Conservation (phyloP, 2,329 filamentous ascomycete genomes). For the Neofusicoccum parvum region DNA sequence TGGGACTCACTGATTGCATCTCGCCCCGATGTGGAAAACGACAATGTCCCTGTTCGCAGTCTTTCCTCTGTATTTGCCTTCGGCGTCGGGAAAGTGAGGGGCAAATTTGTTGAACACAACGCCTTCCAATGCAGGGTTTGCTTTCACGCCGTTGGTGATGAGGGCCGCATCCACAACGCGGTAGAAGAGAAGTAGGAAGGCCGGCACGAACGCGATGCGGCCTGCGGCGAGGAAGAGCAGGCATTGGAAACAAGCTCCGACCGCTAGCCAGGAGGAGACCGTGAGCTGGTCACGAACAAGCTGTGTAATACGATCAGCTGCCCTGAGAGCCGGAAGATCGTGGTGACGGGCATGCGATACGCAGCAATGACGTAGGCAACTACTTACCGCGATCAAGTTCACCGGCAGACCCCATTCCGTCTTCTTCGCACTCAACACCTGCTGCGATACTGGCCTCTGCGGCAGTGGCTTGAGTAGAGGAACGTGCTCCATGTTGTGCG, state of each 20-base stretch:
- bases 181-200: conserved; percentile 36
- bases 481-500: not conserved
- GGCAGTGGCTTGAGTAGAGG: not conserved
- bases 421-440: not conserved
- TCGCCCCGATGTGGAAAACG: conserved; percentile 44
- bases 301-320: not conserved
- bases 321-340: not conserved
- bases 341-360: not conserved
- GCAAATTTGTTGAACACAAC: conserved; percentile 39
- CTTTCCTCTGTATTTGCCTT: conserved; percentile 34
- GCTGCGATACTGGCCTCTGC: not conserved
- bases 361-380: not conserved
- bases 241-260: conserved; percentile 45
- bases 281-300: conserved; percentile 27
- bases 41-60: conserved; percentile 36
- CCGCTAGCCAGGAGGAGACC: conserved; percentile 44
- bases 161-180: conserved; percentile 37
- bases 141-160: conserved; percentile 36
- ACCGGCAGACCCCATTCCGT: conserved; percentile 16
- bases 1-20: conserved; percentile 34
- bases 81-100: conserved; percentile 41
- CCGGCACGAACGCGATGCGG: conserved; percentile 39
- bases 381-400: not conserved
- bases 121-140: conserved; percentile 43
- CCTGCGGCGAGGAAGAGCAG: conserved; percentile 38